phyloP scores from a whole-genome alignment of 768 basidiomycete species.

The Cytidiella melzeri region DNA sequence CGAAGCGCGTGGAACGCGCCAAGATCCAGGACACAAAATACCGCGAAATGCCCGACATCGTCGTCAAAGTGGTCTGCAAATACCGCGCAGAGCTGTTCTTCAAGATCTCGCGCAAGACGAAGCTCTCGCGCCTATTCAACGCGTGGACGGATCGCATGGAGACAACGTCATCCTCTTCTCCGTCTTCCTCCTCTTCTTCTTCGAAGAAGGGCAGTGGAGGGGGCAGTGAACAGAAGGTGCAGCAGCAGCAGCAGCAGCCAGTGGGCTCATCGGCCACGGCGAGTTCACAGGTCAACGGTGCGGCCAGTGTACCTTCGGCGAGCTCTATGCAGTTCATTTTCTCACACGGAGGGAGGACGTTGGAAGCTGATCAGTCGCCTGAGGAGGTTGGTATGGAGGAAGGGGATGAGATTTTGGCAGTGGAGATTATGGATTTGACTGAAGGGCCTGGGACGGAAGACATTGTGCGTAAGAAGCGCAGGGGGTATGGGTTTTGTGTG shows the following conservation, averaged over 20 bases:
- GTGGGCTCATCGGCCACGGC: slow-evolving; percentile 4
- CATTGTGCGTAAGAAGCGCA: slow-evolving; percentile 38
- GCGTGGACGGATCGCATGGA: slow-evolving; percentile 92
- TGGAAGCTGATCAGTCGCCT: slow-evolving; percentile 80
- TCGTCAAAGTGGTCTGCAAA: slow-evolving; percentile 83
- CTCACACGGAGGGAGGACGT: slow-evolving; percentile 70
- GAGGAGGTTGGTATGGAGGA: slow-evolving; percentile 87
- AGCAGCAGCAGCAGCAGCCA: background rate
- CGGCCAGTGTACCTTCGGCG: slow-evolving; percentile 25
- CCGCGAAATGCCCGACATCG: slow-evolving; percentile 83
- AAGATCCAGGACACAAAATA: slow-evolving; percentile 76
- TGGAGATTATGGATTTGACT: slow-evolving; percentile 88
- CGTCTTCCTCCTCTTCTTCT: no score
- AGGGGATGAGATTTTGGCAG: slow-evolving; percentile 82
- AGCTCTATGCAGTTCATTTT: slow-evolving; percentile 72
- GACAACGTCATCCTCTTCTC: no score
- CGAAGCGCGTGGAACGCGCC: slow-evolving; percentile 73
- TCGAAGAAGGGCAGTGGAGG: slow-evolving; percentile 35
- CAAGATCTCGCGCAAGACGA: slow-evolving; percentile 89
- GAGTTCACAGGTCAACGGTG: slow-evolving; percentile 35
- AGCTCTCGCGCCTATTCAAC: slow-evolving; percentile 74
- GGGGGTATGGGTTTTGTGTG: slow-evolving; percentile 1
- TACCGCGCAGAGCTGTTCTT: slow-evolving; percentile 90
- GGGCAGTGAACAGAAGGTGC: background rate
- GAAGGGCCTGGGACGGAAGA: slow-evolving; percentile 56